Evolutionary conservation across 2,329 filamentous ascomycete species (phyloP), one percentile per base, ranked within the genome.

Genomic region (Aspergillus sp.): DNA sequence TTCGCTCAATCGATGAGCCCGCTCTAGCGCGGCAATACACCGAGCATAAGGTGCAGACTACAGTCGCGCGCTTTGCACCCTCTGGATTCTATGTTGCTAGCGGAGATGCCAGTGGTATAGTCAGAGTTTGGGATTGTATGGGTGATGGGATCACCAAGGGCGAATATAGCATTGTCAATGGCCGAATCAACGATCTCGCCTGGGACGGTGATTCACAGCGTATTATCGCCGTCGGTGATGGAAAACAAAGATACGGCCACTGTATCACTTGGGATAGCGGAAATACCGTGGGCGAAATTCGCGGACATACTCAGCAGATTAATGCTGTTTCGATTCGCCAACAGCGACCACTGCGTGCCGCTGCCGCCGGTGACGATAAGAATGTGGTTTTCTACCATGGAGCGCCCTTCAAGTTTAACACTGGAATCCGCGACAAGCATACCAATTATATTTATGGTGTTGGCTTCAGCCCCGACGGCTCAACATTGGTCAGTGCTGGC

Each of bases 201-300:
- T 99, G 95, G 93, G 95, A 98, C 70, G 93, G 93, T 57, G 95
- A 99, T 76, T 96, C 90, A 60, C 93, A 97, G 79, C 89, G 95
- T 50, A 89, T 99, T 70, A 97, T 98, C 69, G 95, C 93, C 3
- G 93, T 99, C 5, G 95, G 95, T 45, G 90, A 98, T 67, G 95
- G 95, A 52, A 93, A 93, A 71, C 92, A 98, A 78, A 86, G 91
- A 56, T 97, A 91, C 73, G 93, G 93, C 14, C 90, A 93, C 74
- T 96, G 91, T 79, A 92, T 98, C 72, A 97, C 91, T 27, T 91
- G 90, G 65, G 95, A 98, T 77, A 96, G 91, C 70, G 95, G 95
- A 63, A 99, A 99, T 79, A 93, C 88, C 50, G 93, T 98, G 17
- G 95, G 95, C 58, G 93, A 98, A 77, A 90, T 99, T 64, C 89